Evolutionary conservation across 1,139 yeast species (phyloP), one percentile per base, ranked within the genome.

Genomic region (Magnusiomyces ingens): DNA sequence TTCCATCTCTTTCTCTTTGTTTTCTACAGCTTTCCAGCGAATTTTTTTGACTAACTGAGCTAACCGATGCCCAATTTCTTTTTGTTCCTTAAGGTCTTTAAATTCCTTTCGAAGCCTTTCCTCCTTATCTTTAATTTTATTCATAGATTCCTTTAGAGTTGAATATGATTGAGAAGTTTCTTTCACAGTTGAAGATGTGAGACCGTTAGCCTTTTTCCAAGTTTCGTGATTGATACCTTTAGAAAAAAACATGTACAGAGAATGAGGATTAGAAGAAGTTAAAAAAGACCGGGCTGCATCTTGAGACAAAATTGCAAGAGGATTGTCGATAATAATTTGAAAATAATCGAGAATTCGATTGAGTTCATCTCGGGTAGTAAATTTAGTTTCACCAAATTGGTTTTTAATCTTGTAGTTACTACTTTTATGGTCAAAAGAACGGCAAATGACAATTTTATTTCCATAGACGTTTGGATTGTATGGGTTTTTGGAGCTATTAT

Each of bases 271-370:
- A 2, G 93, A 81, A 29, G 82, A 80, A 0, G 95, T 85, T 54
- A 94, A 72, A 64, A 94, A 93, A 22, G 93, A 87, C 60, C 96
- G 78, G 1, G 99, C 99, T 57, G 85, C 87, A 62, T 94, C 98
- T 67, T 94, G 99, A 0, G 96, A 88, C 51, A 94, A 74, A 62
- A 94, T 87, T 1, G 96, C 89, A 78, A 94, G 81, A 6, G 98
- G 98, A 63, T 94, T 94, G 62, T 85, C 94, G 19, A 93, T 84
- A 2, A 90, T 82, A 49, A 93, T 84, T 47, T 85, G 82, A 65
- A 85, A 89, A 58, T 77, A 79, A 58, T 80, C 81, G 45, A 90
- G 70, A 10, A 93, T 84, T 12, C 78, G 79, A 58, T 82, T 89
- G 40, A 93, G 70, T 6, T 82, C 85, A 22, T 77, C 73, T 57